Conservation (phyloP, 208 protist genomes). For the Spongospora subterranea region DNA sequence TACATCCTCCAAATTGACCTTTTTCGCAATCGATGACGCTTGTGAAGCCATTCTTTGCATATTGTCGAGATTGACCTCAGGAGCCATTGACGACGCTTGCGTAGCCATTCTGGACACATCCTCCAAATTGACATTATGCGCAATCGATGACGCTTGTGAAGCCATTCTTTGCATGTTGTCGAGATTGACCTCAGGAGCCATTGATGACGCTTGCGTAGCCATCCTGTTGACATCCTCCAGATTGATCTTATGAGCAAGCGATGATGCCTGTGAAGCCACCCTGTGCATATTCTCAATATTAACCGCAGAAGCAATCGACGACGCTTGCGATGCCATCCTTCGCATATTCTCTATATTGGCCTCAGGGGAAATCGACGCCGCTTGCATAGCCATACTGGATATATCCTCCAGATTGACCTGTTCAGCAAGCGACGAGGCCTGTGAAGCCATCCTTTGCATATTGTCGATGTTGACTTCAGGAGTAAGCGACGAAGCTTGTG, state of each 20-base stretch:
- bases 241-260: background rate
- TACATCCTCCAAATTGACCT: too few relatives aligned
- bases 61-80: background rate
- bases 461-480: background rate
- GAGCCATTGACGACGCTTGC: too few relatives aligned
- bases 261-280: too few relatives aligned
- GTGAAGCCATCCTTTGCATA: background rate
- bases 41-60: too few relatives aligned
- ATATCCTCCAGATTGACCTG: background rate
- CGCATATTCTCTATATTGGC: background rate
- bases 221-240: background rate
- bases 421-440: background rate
- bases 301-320: background rate
- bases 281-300: too few relatives aligned
- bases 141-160: too few relatives aligned
- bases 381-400: background rate
- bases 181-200: background rate
- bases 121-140: background rate
- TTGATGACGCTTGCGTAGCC: too few relatives aligned
- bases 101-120: too few relatives aligned
- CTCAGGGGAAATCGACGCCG: background rate
- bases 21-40: background rate
- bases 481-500: background rate
- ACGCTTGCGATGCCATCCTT: background rate
- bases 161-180: too few relatives aligned